These are phyloP conservation scores for Aspergillus calidoustus DNA, from an alignment of 2,329 filamentous ascomycete genomes.

Conservation along the genomic window DNA sequence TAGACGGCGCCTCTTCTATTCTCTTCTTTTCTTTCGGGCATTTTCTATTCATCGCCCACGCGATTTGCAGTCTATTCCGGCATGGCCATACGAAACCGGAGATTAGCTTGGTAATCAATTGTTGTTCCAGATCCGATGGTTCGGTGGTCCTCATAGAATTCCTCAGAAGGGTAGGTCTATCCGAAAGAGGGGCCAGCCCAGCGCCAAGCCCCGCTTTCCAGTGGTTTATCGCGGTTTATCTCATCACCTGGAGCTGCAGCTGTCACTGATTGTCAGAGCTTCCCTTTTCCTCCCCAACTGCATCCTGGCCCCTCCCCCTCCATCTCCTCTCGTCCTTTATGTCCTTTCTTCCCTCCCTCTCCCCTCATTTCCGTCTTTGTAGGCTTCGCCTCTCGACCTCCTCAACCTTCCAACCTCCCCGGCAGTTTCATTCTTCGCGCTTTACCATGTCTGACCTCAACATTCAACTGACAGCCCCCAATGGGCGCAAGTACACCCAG, in stretches of 20 bases:
- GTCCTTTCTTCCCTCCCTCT: constrained; percentile 13
- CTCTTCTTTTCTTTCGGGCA: background rate
- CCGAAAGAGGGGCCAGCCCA: constrained; percentile 29
- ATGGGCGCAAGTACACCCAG: constrained; percentile 73
- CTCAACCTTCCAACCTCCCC: constrained; percentile 14
- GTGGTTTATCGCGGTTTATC: background rate
- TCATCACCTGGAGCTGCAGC: background rate
- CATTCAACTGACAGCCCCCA: constrained; percentile 71
- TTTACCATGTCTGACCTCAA: constrained; percentile 44
- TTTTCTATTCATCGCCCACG: background rate
- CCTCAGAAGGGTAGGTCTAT: constrained; percentile 40
- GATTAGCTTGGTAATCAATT: constrained; percentile 1
- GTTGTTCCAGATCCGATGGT: background rate
- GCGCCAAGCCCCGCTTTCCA: constrained; percentile 3
- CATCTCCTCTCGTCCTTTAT: constrained; percentile 7
- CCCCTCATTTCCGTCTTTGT: constrained; percentile 13
- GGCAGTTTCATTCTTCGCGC: constrained; percentile 31
- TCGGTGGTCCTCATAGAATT: background rate
- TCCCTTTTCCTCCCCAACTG: constrained; percentile 2
- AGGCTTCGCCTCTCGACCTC: constrained; percentile 15
- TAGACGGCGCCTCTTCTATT: background rate
- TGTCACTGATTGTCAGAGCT: constrained; percentile 6
- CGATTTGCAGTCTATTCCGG: background rate
- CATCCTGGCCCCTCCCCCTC: constrained; percentile 1
- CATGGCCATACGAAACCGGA: background rate